Conservation (phyloP, 2,329 filamentous ascomycete genomes). For the Scytalidium lignicola region DNA sequence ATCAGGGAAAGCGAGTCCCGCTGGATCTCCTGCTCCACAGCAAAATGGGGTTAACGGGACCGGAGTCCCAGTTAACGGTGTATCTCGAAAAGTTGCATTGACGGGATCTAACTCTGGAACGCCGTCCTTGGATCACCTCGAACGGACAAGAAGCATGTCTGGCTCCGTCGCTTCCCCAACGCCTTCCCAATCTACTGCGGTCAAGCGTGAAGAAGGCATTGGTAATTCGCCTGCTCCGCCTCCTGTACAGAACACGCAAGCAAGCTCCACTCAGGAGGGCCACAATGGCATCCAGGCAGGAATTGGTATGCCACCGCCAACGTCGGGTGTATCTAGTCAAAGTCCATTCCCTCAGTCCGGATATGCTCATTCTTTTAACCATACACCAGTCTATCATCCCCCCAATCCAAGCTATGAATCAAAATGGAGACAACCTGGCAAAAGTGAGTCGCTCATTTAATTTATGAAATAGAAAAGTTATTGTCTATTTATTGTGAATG, state of each 20-base stretch:
- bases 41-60: slow-evolving; percentile 33
- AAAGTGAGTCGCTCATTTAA: slow-evolving; percentile 37
- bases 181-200: slow-evolving; percentile 23
- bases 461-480: no score
- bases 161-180: slow-evolving; percentile 26
- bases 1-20: slow-evolving; percentile 51
- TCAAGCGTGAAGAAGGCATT: slow-evolving; percentile 32
- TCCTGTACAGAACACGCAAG: slow-evolving; percentile 31
- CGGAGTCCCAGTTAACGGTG: slow-evolving; percentile 16
- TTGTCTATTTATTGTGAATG: not conserved
- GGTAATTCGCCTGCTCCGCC: slow-evolving; percentile 25
- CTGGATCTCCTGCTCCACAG: slow-evolving; percentile 44
- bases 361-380: slow-evolving; percentile 25
- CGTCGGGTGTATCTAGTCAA: slow-evolving; percentile 11
- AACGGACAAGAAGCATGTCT: slow-evolving; percentile 25
- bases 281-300: slow-evolving; percentile 1
- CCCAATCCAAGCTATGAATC: slow-evolving; percentile 35
- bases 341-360: slow-evolving; percentile 17
- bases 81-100: slow-evolving; percentile 25
- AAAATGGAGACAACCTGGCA: slow-evolving; percentile 36
- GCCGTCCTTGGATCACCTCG: slow-evolving; percentile 22
- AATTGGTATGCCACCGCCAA: slow-evolving; percentile 25
- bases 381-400: slow-evolving; percentile 23
- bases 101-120: slow-evolving; percentile 15
- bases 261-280: slow-evolving; percentile 19